Evolutionary conservation across 2,329 filamentous ascomycete genomes (phyloP).

Genomic region (Helotiales sp.): DNA sequence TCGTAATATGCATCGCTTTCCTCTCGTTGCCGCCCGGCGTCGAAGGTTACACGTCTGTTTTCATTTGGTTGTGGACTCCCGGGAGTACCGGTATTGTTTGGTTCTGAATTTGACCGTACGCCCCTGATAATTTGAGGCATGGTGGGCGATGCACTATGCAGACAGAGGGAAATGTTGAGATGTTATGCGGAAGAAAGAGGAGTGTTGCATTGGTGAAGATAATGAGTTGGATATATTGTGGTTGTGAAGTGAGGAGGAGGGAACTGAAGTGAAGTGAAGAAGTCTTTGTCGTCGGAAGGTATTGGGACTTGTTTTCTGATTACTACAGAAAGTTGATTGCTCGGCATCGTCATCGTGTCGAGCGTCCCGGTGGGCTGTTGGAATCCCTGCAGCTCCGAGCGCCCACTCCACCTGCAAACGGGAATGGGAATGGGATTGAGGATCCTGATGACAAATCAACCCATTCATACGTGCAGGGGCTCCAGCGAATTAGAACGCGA

Average conservation of each 20-base stretch:
- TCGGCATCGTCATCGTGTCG: background rate
- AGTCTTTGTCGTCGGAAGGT: background rate
- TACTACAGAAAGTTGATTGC: conserved; percentile 9
- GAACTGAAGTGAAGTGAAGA: background rate
- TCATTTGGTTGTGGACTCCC: background rate
- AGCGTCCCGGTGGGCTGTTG: background rate
- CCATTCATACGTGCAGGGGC: background rate
- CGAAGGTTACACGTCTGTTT: conserved; percentile 31
- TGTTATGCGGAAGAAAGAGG: background rate
- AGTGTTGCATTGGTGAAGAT: background rate
- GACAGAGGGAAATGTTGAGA: background rate
- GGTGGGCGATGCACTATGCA: background rate
- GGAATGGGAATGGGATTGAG: background rate
- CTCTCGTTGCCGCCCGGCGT: conserved; percentile 25
- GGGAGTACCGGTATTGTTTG: conserved; percentile 9
- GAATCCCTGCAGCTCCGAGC: too few relatives aligned
- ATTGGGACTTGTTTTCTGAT: background rate
- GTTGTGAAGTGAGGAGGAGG: background rate
- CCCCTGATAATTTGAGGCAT: conserved; percentile 11
- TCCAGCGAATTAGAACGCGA: background rate
- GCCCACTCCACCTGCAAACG: too few relatives aligned
- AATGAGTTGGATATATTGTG: background rate
- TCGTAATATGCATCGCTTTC: conserved; percentile 34
- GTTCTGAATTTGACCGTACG: conserved; percentile 9
- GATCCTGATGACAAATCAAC: background rate